Percentiles rank a stretch among this genome's conserved stretches.
Conservation (phyloP, 495 filamentous ascomycete species). For the Podospora appendiculata region DNA sequence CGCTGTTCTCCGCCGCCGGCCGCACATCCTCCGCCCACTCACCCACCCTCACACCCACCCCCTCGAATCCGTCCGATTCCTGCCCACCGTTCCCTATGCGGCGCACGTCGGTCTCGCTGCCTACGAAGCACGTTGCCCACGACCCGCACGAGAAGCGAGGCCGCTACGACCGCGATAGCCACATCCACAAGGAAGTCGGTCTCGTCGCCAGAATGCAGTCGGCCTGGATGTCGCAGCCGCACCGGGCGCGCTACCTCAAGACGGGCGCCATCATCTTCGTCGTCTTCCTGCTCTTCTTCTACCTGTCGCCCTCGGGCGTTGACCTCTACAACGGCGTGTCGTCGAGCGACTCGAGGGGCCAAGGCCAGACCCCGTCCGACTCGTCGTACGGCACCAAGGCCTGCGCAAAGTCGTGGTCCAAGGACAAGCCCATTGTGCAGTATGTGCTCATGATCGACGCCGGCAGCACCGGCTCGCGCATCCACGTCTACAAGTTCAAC, state of each 20-base stretch:
- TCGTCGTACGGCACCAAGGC: conserved; percentile 54
- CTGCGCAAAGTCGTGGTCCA: conserved; percentile 75
- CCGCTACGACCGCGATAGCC: conserved; percentile 35
- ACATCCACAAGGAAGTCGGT: conserved; percentile 28
- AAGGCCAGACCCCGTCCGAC: conserved; percentile 50
- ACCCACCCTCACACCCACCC: not conserved
- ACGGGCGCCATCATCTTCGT: conserved; percentile 69
- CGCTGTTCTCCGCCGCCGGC: not conserved
- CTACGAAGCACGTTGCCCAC: conserved; percentile 47
- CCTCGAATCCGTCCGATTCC: not conserved
- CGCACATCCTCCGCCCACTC: not conserved
- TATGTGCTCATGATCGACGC: conserved; percentile 99
- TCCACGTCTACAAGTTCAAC: conserved; percentile 98
- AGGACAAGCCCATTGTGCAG: conserved; percentile 86
- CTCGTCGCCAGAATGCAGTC: conserved; percentile 42
- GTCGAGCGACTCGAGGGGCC: not conserved
- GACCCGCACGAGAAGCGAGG: conserved; percentile 52
- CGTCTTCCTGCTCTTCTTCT: conserved; percentile 68
- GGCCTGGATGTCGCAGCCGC: conserved; percentile 60
- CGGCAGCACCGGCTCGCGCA: conserved; percentile 92
- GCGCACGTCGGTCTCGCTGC: conserved; percentile 51
- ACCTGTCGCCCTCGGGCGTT: conserved; percentile 54
- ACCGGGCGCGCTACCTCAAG: conserved; percentile 74
- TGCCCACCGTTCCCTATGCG: conserved; percentile 34
- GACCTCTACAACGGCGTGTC: conserved; percentile 38